Base-by-base conservation (phyloP, 2,329 filamentous ascomycete genomes). In the Colletotrichum tofieldiae region DNA sequence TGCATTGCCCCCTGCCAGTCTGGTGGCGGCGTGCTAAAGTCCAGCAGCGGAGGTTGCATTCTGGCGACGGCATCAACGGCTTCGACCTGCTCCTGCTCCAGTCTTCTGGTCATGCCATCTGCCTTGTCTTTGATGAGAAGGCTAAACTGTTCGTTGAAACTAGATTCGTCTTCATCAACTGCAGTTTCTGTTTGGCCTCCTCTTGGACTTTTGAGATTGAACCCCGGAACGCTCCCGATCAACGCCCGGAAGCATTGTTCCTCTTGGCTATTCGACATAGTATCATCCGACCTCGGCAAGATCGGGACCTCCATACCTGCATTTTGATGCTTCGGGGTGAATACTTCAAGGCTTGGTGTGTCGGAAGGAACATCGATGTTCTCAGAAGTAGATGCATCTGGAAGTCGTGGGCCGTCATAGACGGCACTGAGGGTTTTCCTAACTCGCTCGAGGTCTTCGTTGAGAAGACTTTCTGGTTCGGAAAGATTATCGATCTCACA, bases 11-110 rank as follows among this genome's bases (percentile, higher is more conserved):
- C 6, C 1, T 23, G 32, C 81, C 81, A 82, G 45, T 73, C 71
- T 1, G 77, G 74, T 6, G 67, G 54, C 18, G 76, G 68, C 29
- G 75, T 74, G 1, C 72, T 71, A 49, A 81, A 82, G 39, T 78
- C 72, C 32, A 81, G 56, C 9, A 67, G 45, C 7, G 81, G 81
- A 51, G 81, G 75, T 2, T 75, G 70, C 26, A 83, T 52, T 35
- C 80, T 76, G 6, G 79, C 70, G 1, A 76, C 67, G 5, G 77
- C 75, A 20, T 79, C 76, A 6, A 71, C 55, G 26, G 75, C 69
- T 29, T 79, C 73, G 1, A 81, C 56, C 16, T 74, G 73, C 51
- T 84, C 82, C 66, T 80, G 76, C 45, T 79, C 78, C 1, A 47
- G 7, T 76, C 52, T 20, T 69, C 59, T 7, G n/a, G 63, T 26